Conservation (phyloP, 1,284 basidiomycete species). For the Pseudomicrostroma phylloplanum region DNA sequence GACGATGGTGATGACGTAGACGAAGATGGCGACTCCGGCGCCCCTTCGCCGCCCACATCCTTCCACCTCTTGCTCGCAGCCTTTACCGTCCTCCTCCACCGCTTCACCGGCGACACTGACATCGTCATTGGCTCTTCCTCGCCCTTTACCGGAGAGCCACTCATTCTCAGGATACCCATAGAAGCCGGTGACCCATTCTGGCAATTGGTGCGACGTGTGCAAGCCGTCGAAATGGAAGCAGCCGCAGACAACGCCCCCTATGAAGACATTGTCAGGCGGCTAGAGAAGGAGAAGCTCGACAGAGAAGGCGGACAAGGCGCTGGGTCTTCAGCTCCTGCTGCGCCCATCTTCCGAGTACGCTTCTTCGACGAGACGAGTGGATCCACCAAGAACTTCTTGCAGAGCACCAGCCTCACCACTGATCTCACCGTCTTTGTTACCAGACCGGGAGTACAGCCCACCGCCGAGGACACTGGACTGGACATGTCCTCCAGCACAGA, state of each 20-base stretch:
- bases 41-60: constrained; percentile 60
- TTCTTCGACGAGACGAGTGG: constrained; percentile 89
- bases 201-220: constrained; percentile 78
- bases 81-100: constrained; percentile 82
- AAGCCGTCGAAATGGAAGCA: constrained; percentile 76
- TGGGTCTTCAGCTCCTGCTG: constrained; percentile 3
- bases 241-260: constrained; percentile 77
- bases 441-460: constrained; percentile 28
- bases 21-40: constrained; percentile 9
- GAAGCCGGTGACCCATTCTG: constrained; percentile 86
- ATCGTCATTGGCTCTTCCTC: constrained; percentile 84
- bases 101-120: constrained; percentile 93
- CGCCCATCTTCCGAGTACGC: constrained; percentile 77
- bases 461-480: constrained; percentile 4
- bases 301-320: constrained; percentile 24
- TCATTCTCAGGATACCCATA: constrained; percentile 76
- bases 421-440: constrained; percentile 73
- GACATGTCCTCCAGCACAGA: constrained; percentile 6
- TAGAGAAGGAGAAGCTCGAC: constrained; percentile 33
- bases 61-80: constrained; percentile 88
- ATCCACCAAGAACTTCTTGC: constrained; percentile 52
- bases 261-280: constrained; percentile 65
- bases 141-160: constrained; percentile 64
- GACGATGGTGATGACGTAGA: constrained; percentile 19
- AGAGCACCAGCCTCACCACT: constrained; percentile 64